Evolutionary conservation across 2,329 filamentous ascomycete species (phyloP), one percentile per base, ranked within the genome.

Genomic region (Dendrostoma leiphaemia): DNA sequence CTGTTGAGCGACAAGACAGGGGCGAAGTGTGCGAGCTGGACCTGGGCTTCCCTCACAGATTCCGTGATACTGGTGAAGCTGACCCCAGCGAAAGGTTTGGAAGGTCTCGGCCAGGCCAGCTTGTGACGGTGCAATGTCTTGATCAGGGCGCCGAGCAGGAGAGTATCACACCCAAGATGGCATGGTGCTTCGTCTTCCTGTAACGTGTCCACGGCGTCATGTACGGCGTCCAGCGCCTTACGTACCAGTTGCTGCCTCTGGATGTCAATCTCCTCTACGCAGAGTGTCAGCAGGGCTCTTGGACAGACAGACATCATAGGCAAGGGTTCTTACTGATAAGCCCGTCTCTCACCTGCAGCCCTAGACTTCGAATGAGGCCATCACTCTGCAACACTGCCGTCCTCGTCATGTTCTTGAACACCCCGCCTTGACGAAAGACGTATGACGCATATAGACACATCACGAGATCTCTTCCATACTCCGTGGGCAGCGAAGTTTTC

Each of bases 381-480:
- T 55, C 34, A 46, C 61, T 62, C n/a, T 64, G 56, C 12, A 59
- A 50, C 2, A 64, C 63, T 0, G 63, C 66, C 15, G 61, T 46
- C 21, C 56, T 60, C 24, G 66, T 68, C 8, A 58, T 63, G 12
- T 54, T 37, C 41, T 59, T 60, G 61, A 70, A 69, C 3, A 66
- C 54, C 7, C 61, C 61, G 8, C 53, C 34, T 15, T 61, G 61
- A 24, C 61, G 61, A 53, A 70, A 70, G 3, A 69, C 65, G 41
- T 68, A 63, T 10, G 65, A 61, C 12, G 65, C 57, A 54, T 63
- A 69, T 35, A 70, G 62, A 66, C 67, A 70, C 7, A 65, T 61
- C 17, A 64, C 57, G 23, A 68, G 54, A 9, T 65, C 63, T 17
- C 61, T 56, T 24, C 53, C 52, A 51, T 62, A 58, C 21, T 48